Evolutionary conservation across 805 yeast species (phyloP).

Genomic region (Starmerella asiatica): DNA sequence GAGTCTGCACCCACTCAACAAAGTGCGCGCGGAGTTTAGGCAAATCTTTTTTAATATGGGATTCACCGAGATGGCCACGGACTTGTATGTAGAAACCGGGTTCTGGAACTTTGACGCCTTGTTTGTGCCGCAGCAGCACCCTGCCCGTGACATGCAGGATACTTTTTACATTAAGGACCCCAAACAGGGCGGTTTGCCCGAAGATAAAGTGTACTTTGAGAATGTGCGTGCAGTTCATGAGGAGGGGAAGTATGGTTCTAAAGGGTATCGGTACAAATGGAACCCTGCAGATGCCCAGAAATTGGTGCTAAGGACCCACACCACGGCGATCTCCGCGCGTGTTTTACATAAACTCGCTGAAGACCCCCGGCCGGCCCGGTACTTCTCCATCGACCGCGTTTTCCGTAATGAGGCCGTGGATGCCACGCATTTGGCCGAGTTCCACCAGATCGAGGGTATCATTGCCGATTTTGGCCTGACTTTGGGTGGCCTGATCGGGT

Average conservation of each 20-base stretch:
- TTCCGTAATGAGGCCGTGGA: conserved; percentile 99
- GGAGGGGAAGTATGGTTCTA: conserved; percentile 80
- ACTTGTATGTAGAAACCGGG: conserved; percentile 94
- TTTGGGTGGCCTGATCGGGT: conserved; percentile 89
- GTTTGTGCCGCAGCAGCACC: conserved; percentile 98
- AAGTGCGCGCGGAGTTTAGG: conserved; percentile 95
- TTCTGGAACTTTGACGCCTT: conserved; percentile 98
- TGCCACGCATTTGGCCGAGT: conserved; percentile 97
- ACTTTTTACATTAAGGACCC: conserved; percentile 97
- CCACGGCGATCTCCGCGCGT: conserved; percentile 84
- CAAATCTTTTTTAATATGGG: conserved; percentile 97
- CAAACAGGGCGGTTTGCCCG: conserved; percentile 61
- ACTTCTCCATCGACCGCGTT: conserved; percentile 93
- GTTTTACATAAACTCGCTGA: conserved; percentile 75
- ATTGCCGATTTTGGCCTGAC: conserved; percentile 92
- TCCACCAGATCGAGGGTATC: conserved; percentile 99
- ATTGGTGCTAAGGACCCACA: conserved; percentile 92
- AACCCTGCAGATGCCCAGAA: conserved; percentile 76
- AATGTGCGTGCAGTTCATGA: conserved; percentile 76
- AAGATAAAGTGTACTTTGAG: conserved; percentile 63
- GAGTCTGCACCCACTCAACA: conserved; percentile 90
- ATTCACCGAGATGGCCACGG: conserved; percentile 97
- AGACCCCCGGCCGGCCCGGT: conserved; percentile 78
- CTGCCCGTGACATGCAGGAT: conserved; percentile 98
- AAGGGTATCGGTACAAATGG: conserved; percentile 99